A percentile compares a stretch with the other conserved stretches of the same genome.
phyloP scores from a whole-genome alignment of 441 rosid species.

The Populus hybrid region DNA sequence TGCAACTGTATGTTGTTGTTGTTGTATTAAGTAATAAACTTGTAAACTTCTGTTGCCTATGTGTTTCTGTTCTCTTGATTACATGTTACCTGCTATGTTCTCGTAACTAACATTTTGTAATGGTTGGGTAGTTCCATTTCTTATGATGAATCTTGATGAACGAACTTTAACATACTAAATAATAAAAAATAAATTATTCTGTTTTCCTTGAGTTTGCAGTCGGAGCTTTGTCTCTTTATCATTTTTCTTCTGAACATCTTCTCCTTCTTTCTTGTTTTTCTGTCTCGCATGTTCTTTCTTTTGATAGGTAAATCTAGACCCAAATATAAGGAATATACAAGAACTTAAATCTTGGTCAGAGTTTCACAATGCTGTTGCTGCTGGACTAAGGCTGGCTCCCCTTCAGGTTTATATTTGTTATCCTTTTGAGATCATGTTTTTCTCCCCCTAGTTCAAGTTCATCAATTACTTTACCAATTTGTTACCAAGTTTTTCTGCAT shows the following conservation, averaged over 20 bases:
- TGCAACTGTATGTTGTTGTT: constrained; percentile 82
- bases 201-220: neutral
- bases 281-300: constrained; percentile 18
- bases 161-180: neutral
- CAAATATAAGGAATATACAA: constrained; percentile 86
- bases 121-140: neutral
- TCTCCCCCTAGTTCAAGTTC: neutral
- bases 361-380: constrained; percentile 99
- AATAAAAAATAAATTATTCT: neutral
- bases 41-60: neutral
- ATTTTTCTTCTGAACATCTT: neutral
- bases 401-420: constrained; percentile 66
- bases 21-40: neutral
- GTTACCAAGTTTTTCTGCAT: neutral
- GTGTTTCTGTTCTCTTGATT: constrained; percentile 8
- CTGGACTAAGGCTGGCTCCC: constrained; percentile 94
- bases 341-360: constrained; percentile 98
- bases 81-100: neutral
- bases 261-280: constrained; percentile 9
- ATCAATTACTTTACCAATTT: neutral
- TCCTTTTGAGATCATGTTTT: constrained; percentile 18
- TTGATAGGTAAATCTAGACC: constrained; percentile 90
- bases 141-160: neutral
- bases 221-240: neutral
- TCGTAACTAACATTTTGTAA: constrained; percentile 1